Conservation (phyloP, 2,329 filamentous ascomycete genomes). For the Aciculosporium take region DNA sequence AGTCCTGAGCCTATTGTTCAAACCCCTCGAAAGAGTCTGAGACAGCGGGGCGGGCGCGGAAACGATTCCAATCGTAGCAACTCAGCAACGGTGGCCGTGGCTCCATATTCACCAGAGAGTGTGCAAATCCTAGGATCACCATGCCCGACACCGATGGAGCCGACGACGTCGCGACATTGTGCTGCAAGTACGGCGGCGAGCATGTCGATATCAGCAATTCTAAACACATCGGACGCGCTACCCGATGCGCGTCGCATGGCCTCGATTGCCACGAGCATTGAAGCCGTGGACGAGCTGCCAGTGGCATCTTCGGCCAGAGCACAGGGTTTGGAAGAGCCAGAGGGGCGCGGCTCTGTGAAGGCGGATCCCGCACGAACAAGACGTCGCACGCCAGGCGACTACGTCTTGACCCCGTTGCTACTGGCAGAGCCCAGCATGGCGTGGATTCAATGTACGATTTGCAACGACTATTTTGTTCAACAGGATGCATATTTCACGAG, state of each 20-base stretch:
- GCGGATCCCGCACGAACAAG: slow-evolving; percentile 19
- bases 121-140: slow-evolving; percentile 14
- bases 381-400: slow-evolving; percentile 56
- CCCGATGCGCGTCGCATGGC: slow-evolving; percentile 7
- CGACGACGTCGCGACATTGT: not conserved
- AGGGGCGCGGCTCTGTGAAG: slow-evolving; percentile 20
- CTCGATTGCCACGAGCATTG: slow-evolving; percentile 15
- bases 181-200: slow-evolving; percentile 10
- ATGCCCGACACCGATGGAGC: slow-evolving; percentile 7
- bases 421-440: slow-evolving; percentile 60
- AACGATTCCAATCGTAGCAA: slow-evolving; percentile 5
- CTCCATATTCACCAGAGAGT: slow-evolving; percentile 20
- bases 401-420: slow-evolving; percentile 64
- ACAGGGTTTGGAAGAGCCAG: slow-evolving; percentile 15
- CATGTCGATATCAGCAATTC: slow-evolving; percentile 21
- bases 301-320: slow-evolving; percentile 4
- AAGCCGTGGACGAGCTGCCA: slow-evolving; percentile 9
- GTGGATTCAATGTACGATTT: slow-evolving; percentile 85
- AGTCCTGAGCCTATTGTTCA: slow-evolving; percentile 24
- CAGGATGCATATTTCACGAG: slow-evolving; percentile 76
- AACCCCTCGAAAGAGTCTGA: slow-evolving; percentile 11
- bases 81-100: slow-evolving; percentile 5
- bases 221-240: slow-evolving; percentile 15
- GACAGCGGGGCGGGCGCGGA: slow-evolving; percentile 6
- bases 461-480: slow-evolving; percentile 72